These are phyloP conservation scores for Citeromyces siamensis DNA, from an alignment of 1,139 yeast genomes.

Conservation along the genomic window DNA sequence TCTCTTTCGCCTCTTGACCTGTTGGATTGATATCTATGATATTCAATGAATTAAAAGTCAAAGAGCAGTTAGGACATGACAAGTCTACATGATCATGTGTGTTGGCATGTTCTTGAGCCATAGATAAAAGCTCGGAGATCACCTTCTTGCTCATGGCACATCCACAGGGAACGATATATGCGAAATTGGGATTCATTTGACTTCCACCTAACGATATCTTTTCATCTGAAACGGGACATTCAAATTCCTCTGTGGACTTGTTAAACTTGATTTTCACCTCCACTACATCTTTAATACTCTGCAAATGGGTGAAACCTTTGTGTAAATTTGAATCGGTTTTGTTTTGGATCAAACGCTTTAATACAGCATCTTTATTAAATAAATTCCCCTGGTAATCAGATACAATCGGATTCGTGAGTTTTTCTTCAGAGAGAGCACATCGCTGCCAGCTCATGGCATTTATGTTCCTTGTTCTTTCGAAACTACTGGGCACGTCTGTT, in stretches of 20 bases:
- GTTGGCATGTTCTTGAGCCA: neutral
- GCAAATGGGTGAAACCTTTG: slow-evolving; percentile 28
- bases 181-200: slow-evolving; percentile 16
- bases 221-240: slow-evolving; percentile 12
- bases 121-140: slow-evolving; percentile 16
- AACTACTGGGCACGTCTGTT: neutral
- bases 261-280: slow-evolving; percentile 21
- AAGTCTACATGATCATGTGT: neutral
- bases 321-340: slow-evolving; percentile 5
- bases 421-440: slow-evolving; percentile 29
- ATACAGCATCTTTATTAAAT: slow-evolving; percentile 55
- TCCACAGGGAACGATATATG: slow-evolving; percentile 41
- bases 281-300: slow-evolving; percentile 35
- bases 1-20: neutral
- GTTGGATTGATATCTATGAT: neutral
- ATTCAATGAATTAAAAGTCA: neutral
- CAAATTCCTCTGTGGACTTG: slow-evolving; percentile 7
- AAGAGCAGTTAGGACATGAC: neutral
- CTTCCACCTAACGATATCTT: slow-evolving; percentile 6
- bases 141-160: slow-evolving; percentile 34
- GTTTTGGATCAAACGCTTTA: slow-evolving; percentile 32
- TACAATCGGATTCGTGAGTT: slow-evolving; percentile 37
- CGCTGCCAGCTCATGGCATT: slow-evolving; percentile 23
- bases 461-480: slow-evolving; percentile 12
- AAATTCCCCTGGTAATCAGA: slow-evolving; percentile 62